Conservation (phyloP, 768 basidiomycete species). For the Exsudoporus frostii region DNA sequence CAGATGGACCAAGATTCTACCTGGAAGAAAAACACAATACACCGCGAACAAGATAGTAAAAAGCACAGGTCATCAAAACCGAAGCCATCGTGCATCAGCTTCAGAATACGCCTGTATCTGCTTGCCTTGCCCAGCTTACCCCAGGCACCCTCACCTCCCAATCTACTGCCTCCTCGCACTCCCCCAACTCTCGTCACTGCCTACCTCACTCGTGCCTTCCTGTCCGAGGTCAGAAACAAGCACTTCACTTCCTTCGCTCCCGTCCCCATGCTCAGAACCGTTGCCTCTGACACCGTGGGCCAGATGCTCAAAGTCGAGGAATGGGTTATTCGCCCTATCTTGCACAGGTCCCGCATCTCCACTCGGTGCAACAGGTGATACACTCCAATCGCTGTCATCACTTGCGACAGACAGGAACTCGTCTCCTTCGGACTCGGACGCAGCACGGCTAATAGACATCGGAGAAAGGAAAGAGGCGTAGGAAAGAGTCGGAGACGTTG, state of each 20-base stretch:
- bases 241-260: slow-evolving; percentile 22
- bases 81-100: neutral
- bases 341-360: neutral
- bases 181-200: slow-evolving; percentile 26
- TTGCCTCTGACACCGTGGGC: neutral
- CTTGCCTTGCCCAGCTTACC: neutral
- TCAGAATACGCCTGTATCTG: neutral
- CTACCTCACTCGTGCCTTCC: slow-evolving; percentile 17
- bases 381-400: slow-evolving; percentile 14
- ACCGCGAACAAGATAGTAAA: neutral
- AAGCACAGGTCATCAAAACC: neutral
- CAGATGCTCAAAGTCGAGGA: slow-evolving; percentile 22
- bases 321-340: slow-evolving; percentile 18
- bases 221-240: slow-evolving; percentile 10
- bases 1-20: neutral
- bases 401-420: slow-evolving; percentile 27
- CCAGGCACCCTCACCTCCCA: neutral
- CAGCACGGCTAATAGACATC: slow-evolving; percentile 12
- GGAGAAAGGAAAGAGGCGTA: slow-evolving; percentile 27
- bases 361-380: neutral
- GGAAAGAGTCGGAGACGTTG: slow-evolving; percentile 19
- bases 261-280: slow-evolving; percentile 2
- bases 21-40: neutral
- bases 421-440: slow-evolving; percentile 22
- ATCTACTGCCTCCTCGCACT: slow-evolving; percentile 19